Evolutionary conservation across 768 basidiomycete genomes (phyloP).

Genomic region (Phylloporus sp.): DNA sequence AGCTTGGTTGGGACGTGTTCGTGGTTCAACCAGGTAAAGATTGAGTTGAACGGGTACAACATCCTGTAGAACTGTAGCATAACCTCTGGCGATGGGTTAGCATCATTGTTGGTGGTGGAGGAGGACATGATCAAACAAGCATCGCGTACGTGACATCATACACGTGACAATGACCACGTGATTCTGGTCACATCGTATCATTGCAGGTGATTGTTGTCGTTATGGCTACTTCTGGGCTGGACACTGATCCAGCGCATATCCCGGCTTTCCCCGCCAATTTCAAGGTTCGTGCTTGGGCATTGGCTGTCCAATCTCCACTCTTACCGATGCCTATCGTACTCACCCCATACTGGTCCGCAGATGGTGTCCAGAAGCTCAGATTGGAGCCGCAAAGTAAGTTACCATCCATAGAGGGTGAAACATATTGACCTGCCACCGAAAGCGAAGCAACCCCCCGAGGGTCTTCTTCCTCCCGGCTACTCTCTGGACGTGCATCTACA

Average conservation of each 20-base stretch:
- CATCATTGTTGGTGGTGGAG: slow-evolving; percentile 12
- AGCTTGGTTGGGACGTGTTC: slow-evolving; percentile 73
- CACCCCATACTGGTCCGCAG: too few relatives aligned
- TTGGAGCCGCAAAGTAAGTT: slow-evolving; percentile 49
- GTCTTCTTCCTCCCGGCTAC: slow-evolving; percentile 59
- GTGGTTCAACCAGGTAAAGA: slow-evolving; percentile 95
- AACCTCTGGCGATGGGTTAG: slow-evolving; percentile 49
- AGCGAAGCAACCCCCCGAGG: slow-evolving; percentile 46
- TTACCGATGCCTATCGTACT: too few relatives aligned
- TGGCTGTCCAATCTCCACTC: too few relatives aligned
- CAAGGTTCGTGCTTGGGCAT: too few relatives aligned
- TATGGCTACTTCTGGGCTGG: too few relatives aligned
- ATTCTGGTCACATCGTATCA: background rate
- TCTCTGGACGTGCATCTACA: slow-evolving; percentile 48
- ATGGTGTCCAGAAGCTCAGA: too few relatives aligned
- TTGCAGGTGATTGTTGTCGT: too few relatives aligned
- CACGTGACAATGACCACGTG: slow-evolving; percentile 22
- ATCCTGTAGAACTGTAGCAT: slow-evolving; percentile 83
- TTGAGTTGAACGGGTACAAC: slow-evolving; percentile 90
- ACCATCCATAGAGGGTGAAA: background rate
- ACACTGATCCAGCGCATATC: too few relatives aligned
- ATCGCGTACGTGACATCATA: slow-evolving; percentile 13
- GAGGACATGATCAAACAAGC: slow-evolving; percentile 5
- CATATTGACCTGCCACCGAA: background rate
- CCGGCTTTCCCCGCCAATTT: too few relatives aligned